These are phyloP conservation scores for Cavenderia fasciculata DNA, from an alignment of 78 protist genomes.

Conservation along the genomic window DNA sequence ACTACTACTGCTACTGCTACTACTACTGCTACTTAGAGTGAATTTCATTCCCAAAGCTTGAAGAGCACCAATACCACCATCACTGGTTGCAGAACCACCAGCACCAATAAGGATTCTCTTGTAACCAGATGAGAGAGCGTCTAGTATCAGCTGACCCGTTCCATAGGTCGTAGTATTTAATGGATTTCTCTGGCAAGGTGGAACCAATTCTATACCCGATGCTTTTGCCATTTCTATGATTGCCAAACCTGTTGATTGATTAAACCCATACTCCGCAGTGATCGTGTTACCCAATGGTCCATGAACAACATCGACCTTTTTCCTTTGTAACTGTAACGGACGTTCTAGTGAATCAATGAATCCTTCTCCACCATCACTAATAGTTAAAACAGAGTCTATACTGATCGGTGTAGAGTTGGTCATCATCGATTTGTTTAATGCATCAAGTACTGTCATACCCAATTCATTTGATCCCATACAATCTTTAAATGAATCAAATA, in stretches of 20 bases:
- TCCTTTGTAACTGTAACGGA: not conserved
- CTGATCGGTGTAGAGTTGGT: not conserved
- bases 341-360: constrained; percentile 2
- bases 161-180: constrained; percentile 78
- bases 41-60: constrained; percentile 30
- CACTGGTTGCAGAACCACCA: constrained; percentile 87
- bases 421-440: not conserved
- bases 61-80: constrained; percentile 83
- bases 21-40: not conserved
- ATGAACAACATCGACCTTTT: not conserved
- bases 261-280: not conserved
- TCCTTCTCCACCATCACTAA: constrained; percentile 76
- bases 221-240: constrained; percentile 78
- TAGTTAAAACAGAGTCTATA: not conserved
- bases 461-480: constrained; percentile 32
- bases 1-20: not conserved
- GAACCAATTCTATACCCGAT: constrained; percentile 68
- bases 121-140: constrained; percentile 24
- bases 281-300: constrained; percentile 22
- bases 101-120: constrained; percentile 54
- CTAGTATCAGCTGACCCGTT: constrained; percentile 66
- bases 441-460: not conserved
- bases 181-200: constrained; percentile 28
- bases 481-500: constrained; percentile 54
- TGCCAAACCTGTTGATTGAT: constrained; percentile 3